Percentiles rank a stretch among this genome's conserved stretches.
phyloP scores from a whole-genome alignment of 2,329 filamentous ascomycete genomes.

The Cercospora canescens region DNA sequence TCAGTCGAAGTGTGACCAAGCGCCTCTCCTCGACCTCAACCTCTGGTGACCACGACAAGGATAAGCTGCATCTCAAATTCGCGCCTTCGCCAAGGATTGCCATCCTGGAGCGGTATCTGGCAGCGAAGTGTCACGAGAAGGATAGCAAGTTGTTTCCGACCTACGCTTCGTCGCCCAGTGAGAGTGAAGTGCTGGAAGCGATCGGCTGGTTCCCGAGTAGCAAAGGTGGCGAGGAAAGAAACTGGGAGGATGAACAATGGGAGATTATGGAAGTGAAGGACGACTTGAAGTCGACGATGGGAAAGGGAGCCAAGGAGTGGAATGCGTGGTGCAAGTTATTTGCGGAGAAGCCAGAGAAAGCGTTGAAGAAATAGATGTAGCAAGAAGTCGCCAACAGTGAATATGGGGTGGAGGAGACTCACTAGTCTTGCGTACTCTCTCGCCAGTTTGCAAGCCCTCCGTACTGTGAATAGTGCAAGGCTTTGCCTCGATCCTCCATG shows the following conservation, averaged over 20 bases:
- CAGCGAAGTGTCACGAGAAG: constrained; percentile 40
- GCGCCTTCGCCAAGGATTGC: constrained; percentile 39
- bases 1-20: constrained; percentile 16
- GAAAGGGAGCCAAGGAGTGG: constrained; percentile 9
- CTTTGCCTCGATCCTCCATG: constrained; percentile 25
- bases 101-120: constrained; percentile 41
- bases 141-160: constrained; percentile 39
- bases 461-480: constrained; percentile 19
- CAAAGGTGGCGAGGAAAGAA: constrained; percentile 31
- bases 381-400: background rate
- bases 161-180: constrained; percentile 35
- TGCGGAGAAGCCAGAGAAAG: constrained; percentile 10
- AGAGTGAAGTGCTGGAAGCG: constrained; percentile 43
- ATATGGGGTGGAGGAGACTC: background rate
- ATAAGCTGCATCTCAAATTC: constrained; percentile 40
- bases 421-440: background rate
- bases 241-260: constrained; percentile 47
- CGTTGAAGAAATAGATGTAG: constrained; percentile 7
- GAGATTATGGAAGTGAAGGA: constrained; percentile 21
- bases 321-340: constrained; percentile 3
- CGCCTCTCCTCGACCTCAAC: constrained; percentile 17
- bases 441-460: constrained; percentile 19
- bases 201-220: constrained; percentile 45
- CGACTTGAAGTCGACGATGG: constrained; percentile 2
- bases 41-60: constrained; percentile 15